phyloP scores from a whole-genome alignment of 1,139 yeast species.

The Candida sp. region DNA sequence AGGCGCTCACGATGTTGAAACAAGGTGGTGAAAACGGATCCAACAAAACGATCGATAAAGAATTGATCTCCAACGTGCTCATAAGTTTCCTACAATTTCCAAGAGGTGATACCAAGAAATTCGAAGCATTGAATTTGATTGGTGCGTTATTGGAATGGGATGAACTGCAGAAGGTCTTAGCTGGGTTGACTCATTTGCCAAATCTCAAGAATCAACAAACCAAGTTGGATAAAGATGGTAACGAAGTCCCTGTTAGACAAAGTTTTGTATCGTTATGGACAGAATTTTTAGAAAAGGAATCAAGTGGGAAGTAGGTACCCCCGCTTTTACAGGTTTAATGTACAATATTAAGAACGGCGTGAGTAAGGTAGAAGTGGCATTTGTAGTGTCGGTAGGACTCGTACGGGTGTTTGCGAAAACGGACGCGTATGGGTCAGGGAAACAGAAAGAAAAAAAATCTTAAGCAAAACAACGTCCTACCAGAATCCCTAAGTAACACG shows the following conservation, averaged over 20 bases:
- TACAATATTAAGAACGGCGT: neutral
- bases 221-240: conserved; percentile 16
- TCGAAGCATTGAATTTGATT: conserved; percentile 85
- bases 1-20: conserved; percentile 79
- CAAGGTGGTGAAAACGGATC: conserved; percentile 69
- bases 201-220: conserved; percentile 19
- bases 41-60: conserved; percentile 79
- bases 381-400: too few species aligned
- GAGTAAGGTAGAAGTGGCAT: too few species aligned
- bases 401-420: too few species aligned
- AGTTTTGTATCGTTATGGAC: conserved; percentile 91
- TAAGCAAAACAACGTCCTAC: neutral
- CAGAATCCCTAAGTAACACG: neutral
- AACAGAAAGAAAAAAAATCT: neutral
- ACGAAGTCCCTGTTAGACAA: conserved; percentile 45
- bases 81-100: conserved; percentile 88
- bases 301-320: conserved; percentile 30
- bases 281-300: conserved; percentile 84
- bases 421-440: conserved; percentile 1
- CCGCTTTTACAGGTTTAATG: conserved; percentile 1
- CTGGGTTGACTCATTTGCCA: conserved; percentile 67
- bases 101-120: conserved; percentile 92
- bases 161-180: conserved; percentile 78
- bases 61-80: conserved; percentile 82
- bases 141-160: conserved; percentile 90